These are phyloP conservation scores for Barbarea vulgaris DNA, from an alignment of 345 rosid genomes.

Conservation along the genomic window DNA sequence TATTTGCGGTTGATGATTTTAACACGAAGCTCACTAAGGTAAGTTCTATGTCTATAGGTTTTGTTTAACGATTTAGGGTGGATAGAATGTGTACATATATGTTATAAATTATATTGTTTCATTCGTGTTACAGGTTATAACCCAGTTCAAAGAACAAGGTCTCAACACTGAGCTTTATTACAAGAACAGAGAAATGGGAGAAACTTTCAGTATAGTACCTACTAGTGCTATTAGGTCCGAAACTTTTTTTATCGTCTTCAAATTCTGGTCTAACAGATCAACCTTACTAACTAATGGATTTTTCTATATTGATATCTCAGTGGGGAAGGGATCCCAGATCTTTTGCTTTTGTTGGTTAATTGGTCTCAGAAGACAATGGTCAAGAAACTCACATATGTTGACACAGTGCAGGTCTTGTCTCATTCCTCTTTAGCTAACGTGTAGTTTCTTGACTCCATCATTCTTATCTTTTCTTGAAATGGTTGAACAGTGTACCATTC, in stretches of 20 bases:
- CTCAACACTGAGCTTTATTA: constrained; percentile 81
- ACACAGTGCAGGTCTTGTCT: constrained; percentile 72
- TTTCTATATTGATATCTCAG: constrained; percentile 47
- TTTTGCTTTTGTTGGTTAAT: constrained; percentile 73
- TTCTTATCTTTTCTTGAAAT: constrained; percentile 38
- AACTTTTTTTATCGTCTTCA: neutral
- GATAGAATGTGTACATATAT: too few species aligned
- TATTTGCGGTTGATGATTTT: constrained; percentile 68
- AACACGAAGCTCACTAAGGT: constrained; percentile 71
- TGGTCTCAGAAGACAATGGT: constrained; percentile 97
- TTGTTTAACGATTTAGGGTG: neutral
- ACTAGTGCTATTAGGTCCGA: constrained; percentile 84
- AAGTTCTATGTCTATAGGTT: constrained; percentile 14
- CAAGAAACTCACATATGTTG: constrained; percentile 79
- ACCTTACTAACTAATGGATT: constrained; percentile 24
- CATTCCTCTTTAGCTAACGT: constrained; percentile 8
- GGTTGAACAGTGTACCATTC: constrained; percentile 75
- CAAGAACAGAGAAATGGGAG: constrained; percentile 81
- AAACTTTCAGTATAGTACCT: constrained; percentile 80
- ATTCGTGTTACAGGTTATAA: constrained; percentile 51
- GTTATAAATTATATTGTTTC: neutral
- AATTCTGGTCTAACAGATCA: neutral
- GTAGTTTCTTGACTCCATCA: neutral
- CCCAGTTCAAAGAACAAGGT: constrained; percentile 86
- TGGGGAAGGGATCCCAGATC: constrained; percentile 93